Evolutionary conservation across 2,329 filamentous ascomycete species (phyloP), one percentile per base, ranked within the genome.

Genomic region (Herpomyces periplanetae): DNA sequence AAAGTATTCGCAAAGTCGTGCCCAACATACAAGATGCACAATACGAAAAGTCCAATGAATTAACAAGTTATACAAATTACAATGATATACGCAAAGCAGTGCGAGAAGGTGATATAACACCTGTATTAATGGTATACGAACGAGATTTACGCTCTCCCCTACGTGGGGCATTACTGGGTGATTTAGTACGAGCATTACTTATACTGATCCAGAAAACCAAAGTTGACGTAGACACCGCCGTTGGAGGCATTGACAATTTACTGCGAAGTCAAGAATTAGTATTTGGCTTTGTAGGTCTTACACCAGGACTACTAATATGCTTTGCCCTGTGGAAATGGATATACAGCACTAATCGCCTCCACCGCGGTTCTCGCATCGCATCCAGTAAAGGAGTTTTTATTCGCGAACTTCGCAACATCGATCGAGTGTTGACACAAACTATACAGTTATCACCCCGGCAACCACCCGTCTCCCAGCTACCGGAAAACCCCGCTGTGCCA

Each of bases 201-300:
- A 91, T 96, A 21, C 80, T 96, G 34, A 61, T 96, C 14, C 80
- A 96, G 33, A 96, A 96, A 47, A 91, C 80, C 10, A 96, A 96
- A 43, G 80, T 96, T 5, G 80, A 96, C 32, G 58, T 96, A 6
- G 80, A 96, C 37, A 60, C 91, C 24, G 80, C 80, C 7, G 73
- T 96, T 42, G 69, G 65, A 23, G 80, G 80, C 8, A 96, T 96
- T 27, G 75, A 96, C 43, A 57, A 69, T 13, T 50, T 96, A 13
- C 49, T 96, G 22, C 87, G 80, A 42, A 88, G 73, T 31, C 80
- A 96, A 34, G 75, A 96, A 34, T 50, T 96, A 18, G 66, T 96
- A 10, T 96, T 96, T 40, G 80, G 49, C n/a, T 87, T 96, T 32
- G 61, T 96, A 14, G 73, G 73, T 4, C 45, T 96, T 11, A 91